Evolutionary conservation across 2,329 filamentous ascomycete species (phyloP).

Genomic region (Diaporthe vexans): DNA sequence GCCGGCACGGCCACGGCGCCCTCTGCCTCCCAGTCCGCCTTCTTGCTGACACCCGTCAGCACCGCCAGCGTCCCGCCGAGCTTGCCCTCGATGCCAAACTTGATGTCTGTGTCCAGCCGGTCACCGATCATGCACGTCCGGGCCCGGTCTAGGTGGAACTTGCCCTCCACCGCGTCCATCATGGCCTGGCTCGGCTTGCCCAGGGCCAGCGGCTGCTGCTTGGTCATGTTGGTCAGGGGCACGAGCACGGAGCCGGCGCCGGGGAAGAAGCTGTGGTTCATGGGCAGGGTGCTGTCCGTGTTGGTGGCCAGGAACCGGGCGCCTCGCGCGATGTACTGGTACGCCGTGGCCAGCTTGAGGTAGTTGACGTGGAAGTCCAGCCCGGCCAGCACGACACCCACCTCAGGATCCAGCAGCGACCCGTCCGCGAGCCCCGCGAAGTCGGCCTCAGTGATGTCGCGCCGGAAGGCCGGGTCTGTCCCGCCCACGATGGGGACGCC

Average conservation of each 20-base stretch:
- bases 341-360: constrained; percentile 86
- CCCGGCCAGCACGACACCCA: constrained; percentile 89
- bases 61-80: constrained; percentile 93
- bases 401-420: constrained; percentile 84
- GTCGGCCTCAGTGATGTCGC: constrained; percentile 85
- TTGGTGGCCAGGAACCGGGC: constrained; percentile 95
- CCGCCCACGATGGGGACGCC: constrained; percentile 86
- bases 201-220: constrained; percentile 79
- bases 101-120: constrained; percentile 93
- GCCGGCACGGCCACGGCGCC: constrained; percentile 79
- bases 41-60: constrained; percentile 88
- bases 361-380: constrained; percentile 97
- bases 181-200: constrained; percentile 98
- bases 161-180: constrained; percentile 99
- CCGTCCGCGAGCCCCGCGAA: constrained; percentile 83
- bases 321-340: constrained; percentile 86
- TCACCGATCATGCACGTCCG: constrained; percentile 97
- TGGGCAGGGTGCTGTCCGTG: constrained; percentile 89
- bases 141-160: constrained; percentile 87
- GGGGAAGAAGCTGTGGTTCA: constrained; percentile 86
- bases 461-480: constrained; percentile 82
- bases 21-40: constrained; percentile 83
- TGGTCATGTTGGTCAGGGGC: constrained; percentile 80
- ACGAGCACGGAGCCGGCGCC: constrained; percentile 88
- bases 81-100: constrained; percentile 91